Conservation (phyloP, 345 rosid species). For the Isatis tinctoria region DNA sequence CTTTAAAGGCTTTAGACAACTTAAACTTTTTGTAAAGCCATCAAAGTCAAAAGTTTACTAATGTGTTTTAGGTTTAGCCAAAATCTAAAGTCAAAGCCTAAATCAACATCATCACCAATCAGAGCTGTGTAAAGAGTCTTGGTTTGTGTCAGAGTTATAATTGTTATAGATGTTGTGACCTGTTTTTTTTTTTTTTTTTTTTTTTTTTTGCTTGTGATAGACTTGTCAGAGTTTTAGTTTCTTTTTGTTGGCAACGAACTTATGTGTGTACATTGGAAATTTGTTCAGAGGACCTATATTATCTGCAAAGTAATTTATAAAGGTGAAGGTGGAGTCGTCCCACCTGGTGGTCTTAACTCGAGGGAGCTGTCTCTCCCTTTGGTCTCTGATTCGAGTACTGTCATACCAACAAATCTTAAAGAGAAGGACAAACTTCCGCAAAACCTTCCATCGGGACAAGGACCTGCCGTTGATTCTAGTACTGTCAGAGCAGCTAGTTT, state of each 20-base stretch:
- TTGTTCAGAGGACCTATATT: background rate
- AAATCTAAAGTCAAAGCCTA: no score
- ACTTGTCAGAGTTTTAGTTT: background rate
- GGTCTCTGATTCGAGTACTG: background rate
- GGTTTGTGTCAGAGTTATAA: no score
- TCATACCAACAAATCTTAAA: background rate
- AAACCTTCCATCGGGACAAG: background rate
- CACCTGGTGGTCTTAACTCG: background rate
- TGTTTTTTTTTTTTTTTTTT: no score
- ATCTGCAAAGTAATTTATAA: no score
- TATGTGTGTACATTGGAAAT: background rate
- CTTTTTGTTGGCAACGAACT: background rate
- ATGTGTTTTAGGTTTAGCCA: no score
- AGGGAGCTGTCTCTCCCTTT: background rate
- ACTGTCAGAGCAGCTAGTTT: background rate
- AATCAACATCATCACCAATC: no score
- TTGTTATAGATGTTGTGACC: no score
- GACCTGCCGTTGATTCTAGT: background rate
- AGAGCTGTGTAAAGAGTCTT: no score
- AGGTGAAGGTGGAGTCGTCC: no score
- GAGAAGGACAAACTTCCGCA: background rate
- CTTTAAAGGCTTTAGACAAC: no score
- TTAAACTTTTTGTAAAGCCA: no score
- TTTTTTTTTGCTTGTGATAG: no score
- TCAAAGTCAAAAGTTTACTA: background rate